Evolutionary conservation across 2,329 filamentous ascomycete genomes (phyloP).

Genomic region (Cladosporium halotolerans): DNA sequence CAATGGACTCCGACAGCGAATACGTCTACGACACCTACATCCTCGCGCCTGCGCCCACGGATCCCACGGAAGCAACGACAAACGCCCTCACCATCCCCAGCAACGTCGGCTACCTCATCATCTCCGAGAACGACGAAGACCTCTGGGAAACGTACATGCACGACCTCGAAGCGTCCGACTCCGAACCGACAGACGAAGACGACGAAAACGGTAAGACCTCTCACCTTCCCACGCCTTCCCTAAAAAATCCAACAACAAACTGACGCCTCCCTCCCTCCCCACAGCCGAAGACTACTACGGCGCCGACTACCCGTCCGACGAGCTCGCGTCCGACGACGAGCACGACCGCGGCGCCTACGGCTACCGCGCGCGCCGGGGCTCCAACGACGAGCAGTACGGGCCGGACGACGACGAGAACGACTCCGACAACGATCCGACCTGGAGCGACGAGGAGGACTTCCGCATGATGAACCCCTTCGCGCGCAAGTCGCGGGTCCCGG

Average conservation of each 20-base stretch:
- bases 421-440: constrained; percentile 17
- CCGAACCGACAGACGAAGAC: constrained; percentile 52
- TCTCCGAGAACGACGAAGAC: constrained; percentile 46
- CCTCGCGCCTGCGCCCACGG: constrained; percentile 29
- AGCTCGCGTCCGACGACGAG: constrained; percentile 66
- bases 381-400: constrained; percentile 37
- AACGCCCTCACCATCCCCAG: constrained; percentile 16
- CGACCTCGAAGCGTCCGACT: constrained; percentile 7
- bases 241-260: constrained; percentile 9
- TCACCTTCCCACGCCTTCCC: constrained; percentile 33
- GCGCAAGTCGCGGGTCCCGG: constrained; percentile 17
- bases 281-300: constrained; percentile 68
- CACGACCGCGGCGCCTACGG: constrained; percentile 42
- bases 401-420: constrained; percentile 27
- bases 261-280: too few relatives aligned
- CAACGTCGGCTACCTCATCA: constrained; percentile 43
- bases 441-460: constrained; percentile 17
- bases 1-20: constrained; percentile 42
- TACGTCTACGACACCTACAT: constrained; percentile 60
- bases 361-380: constrained; percentile 30
- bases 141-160: constrained; percentile 51
- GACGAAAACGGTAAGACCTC: constrained; percentile 46
- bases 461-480: constrained; percentile 27
- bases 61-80: constrained; percentile 24
- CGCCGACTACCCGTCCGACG: constrained; percentile 75